Conservation (phyloP, 179 eudicot species). For the Corrigiola litoralis region DNA sequence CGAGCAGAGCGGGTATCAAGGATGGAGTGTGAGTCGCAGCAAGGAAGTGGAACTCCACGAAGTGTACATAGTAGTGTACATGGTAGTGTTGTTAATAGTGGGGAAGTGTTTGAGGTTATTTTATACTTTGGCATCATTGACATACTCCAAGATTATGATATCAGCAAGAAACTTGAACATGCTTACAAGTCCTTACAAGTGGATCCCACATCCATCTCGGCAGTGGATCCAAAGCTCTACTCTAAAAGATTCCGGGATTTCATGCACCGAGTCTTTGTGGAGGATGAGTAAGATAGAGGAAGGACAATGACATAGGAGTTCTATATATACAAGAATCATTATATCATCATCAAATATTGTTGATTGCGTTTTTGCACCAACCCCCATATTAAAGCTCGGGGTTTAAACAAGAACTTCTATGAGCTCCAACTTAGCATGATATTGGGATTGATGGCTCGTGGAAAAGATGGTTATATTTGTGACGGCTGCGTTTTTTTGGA, state of each 20-base stretch:
- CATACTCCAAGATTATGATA: slow-evolving; percentile 91
- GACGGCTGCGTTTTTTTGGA: slow-evolving; percentile 31
- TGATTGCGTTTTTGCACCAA: not conserved
- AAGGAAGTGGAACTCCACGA: slow-evolving; percentile 34
- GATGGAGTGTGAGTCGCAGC: slow-evolving; percentile 48
- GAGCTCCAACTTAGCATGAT: not conserved
- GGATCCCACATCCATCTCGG: slow-evolving; percentile 83
- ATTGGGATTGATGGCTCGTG: not conserved
- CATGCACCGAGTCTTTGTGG: slow-evolving; percentile 74
- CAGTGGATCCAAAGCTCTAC: slow-evolving; percentile 93
- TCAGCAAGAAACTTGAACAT: slow-evolving; percentile 89
- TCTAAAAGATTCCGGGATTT: slow-evolving; percentile 93
- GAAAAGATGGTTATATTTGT: not conserved
- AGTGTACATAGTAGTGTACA: slow-evolving; percentile 15
- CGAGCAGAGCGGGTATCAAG: slow-evolving; percentile 71
- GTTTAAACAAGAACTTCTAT: not conserved
- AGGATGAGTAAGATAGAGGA: slow-evolving; percentile 42
- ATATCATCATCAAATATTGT: slow-evolving; percentile 5
- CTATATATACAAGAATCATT: not conserved
- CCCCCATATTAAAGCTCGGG: not conserved
- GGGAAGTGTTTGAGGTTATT: slow-evolving; percentile 65
- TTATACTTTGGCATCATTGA: slow-evolving; percentile 94
- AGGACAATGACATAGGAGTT: not conserved
- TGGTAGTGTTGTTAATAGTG: slow-evolving; percentile 22
- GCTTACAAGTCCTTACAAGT: slow-evolving; percentile 93